phyloP scores from a whole-genome alignment of 2,329 filamentous ascomycete genomes.

The Xylaria sp. region DNA sequence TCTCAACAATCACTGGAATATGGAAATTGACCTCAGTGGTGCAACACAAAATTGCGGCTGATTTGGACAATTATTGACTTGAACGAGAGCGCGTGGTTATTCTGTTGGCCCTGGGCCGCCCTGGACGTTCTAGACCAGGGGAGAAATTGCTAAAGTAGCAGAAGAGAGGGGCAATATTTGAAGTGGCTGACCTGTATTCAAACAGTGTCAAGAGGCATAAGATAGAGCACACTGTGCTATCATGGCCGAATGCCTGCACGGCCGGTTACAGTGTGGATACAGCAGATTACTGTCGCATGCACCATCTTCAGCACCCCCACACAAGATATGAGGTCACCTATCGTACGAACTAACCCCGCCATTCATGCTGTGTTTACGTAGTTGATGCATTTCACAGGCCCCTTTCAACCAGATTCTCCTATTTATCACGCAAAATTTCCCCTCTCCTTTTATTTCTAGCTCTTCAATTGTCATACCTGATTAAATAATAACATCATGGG shows the following conservation, averaged over 20 bases:
- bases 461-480: constrained; percentile 14
- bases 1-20: not conserved
- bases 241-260: accelerated
- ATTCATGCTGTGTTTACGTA: constrained; percentile 34
- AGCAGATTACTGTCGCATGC: constrained; percentile 7
- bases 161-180: constrained; percentile 19
- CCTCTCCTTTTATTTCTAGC: not conserved
- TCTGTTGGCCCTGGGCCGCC: constrained; percentile 34
- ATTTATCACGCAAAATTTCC: constrained; percentile 26
- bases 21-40: not conserved
- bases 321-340: constrained; percentile 42
- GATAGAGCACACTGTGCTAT: constrained; percentile 10
- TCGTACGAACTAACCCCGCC: constrained; percentile 32
- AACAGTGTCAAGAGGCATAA: not conserved
- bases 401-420: constrained; percentile 3
- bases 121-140: constrained; percentile 7
- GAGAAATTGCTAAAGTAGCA: not conserved
- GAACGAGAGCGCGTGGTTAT: constrained; percentile 33
- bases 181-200: not conserved
- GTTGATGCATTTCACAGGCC: constrained; percentile 34
- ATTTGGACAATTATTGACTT: constrained; percentile 4
- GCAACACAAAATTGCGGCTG: not conserved
- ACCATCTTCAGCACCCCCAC: constrained; percentile 31
- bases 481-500: constrained; percentile 64
- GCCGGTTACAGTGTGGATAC: constrained; percentile 1